Conservation (phyloP, 2,329 filamentous ascomycete species). For the Onygenales sp. region DNA sequence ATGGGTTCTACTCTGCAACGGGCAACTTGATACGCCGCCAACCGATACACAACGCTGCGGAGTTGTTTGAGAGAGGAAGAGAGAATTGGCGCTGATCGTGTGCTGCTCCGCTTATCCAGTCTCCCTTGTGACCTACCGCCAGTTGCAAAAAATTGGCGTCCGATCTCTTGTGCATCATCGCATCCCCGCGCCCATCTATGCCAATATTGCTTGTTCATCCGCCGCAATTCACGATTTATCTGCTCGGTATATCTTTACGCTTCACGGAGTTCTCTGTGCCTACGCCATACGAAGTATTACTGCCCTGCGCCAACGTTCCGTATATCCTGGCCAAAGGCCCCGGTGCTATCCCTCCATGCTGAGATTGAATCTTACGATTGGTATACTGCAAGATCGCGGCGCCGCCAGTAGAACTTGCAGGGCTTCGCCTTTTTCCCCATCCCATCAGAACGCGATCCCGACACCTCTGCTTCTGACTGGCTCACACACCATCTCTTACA, state of each 20-base stretch:
- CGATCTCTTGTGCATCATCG: not conserved
- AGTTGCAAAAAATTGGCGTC: not conserved
- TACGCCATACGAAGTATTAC: not conserved
- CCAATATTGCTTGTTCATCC: not conserved
- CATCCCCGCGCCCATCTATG: not conserved
- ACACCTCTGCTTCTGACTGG: not conserved
- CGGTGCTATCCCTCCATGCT: not conserved
- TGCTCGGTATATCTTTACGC: not conserved
- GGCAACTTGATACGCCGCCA: not conserved
- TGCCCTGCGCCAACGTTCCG: not conserved
- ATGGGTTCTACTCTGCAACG: not conserved
- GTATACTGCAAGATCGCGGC: constrained; percentile 4
- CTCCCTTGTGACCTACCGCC: not conserved
- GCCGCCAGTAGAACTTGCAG: not conserved
- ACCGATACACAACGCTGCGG: not conserved
- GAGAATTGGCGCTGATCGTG: not conserved
- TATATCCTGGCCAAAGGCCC: not conserved
- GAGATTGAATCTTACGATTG: not conserved
- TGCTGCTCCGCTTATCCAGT: not conserved
- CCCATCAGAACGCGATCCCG: not conserved
- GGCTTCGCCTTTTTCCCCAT: not conserved
- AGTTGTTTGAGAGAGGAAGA: not conserved
- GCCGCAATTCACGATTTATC: not conserved
- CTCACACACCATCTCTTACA: not conserved
- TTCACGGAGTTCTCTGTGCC: not conserved